Evolutionary conservation across 495 filamentous ascomycete species (phyloP), one percentile per base, ranked within the genome.

Genomic region (Tuber borchii): DNA sequence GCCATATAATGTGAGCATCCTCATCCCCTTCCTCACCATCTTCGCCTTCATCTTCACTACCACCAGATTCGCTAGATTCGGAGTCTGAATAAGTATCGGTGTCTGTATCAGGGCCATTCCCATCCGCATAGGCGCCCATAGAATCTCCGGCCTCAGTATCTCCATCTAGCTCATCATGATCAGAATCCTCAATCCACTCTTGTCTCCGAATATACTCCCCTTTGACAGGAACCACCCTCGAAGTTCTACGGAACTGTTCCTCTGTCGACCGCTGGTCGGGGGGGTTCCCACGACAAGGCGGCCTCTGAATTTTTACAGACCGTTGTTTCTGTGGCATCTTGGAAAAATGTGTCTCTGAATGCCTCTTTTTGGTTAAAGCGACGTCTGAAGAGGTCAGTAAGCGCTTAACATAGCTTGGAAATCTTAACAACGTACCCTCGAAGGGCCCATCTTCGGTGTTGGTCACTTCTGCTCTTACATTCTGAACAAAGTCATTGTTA

Each of bases 1-100:
- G 71, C 80, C 80, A 82, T 34, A 9, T 20, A 12, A 51, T 56
- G 69, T 81, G 71, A 39, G 76, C 1, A 26, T 74, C 43, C 69
- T 56, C 73, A 20, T 76, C 75, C 6, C 16, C 46, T 37, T 79
- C 76, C 22, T 61, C 39, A 22, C 17, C 14, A 8, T 48, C 56
- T n/a, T 71, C 61, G 9, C 61, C 45, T 20, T 42, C 61, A 20
- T 70, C 68, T 1, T 16, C 39, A 26, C 74, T 73, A 44, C 70
- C 71, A 22, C 75, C 40, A 10, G 72, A 71, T 42, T 65, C 72
- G 12, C 56, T 31, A 37, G 70, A 75, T 19, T 45, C 46, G 22
- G 68, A 43, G 10, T 69, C 45, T 31, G 51, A 31, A 48, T 37
- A 45, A 7, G 42, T 73, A 69, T 69, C 72, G 44, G 34, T 48